Base-by-base conservation (phyloP, 257 asterid species). In the Misopates orontium region DNA sequence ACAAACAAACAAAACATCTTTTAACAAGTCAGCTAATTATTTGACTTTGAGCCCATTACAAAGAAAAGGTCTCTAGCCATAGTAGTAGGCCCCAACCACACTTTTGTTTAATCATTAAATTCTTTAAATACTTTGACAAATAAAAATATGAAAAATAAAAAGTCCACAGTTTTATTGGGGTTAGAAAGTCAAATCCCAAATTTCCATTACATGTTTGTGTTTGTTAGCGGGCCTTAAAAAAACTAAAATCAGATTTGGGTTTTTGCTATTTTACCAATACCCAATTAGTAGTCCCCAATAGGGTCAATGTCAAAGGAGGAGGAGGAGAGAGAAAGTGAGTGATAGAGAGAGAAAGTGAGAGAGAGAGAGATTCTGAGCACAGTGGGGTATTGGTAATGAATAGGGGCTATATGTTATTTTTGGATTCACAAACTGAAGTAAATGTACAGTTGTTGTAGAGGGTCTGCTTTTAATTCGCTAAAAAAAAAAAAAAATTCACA, bases 361-460 rank as follows among this genome's bases (percentile, higher is more conserved):
- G 63, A 64, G 58, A 60, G 71, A 72, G 39, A 52, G 24, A 31
- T 42, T 53, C 61, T 16, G 60, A 58, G 36, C 36, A 28, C 3
- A 24, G 85, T 68, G 62, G 80, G 74, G 80, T 69, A 71, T 47
- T 68, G 71, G 72, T 75, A 77, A 79, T 75, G 79, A 78, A 72
- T 75, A 59, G 7, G 36, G 36, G 36, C 4, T 3, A 7, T 28
- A 28, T n/a, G n/a, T 28, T 69, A 82, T 75, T 83, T 80, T 77
- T 67, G 67, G 89, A 75, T 79, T 75, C 85, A 75, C 78, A 2
- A 58, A 74, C 70, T 76, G 86, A 28, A 85, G 88, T 84, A 79
- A 90, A 82, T 90, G 85, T 70, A 81, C 86, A 80, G 75, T 86
- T 82, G 87, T 36, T 36, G 42, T 36, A 73, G 83, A 78, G 80